Conservation (phyloP, 2,329 filamentous ascomycete species). For the Penicillium sp. region DNA sequence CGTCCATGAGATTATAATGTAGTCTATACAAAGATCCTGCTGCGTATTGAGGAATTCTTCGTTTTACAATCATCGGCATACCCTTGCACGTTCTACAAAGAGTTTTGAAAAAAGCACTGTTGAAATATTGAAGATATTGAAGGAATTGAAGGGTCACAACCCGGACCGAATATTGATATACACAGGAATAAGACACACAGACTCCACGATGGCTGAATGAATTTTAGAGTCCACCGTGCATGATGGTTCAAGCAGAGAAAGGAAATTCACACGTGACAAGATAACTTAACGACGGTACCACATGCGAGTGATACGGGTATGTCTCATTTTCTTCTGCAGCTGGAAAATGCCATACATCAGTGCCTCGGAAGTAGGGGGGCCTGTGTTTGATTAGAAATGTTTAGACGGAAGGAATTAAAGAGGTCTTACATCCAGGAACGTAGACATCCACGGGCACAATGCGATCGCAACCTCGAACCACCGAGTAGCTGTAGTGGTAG, state of each 20-base stretch:
- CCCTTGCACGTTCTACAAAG: background rate
- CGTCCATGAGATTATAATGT: background rate
- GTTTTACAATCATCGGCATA: background rate
- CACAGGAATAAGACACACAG: constrained; percentile 23
- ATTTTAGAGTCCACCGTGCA: constrained; percentile 18
- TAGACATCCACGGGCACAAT: constrained; percentile 84
- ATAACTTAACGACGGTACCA: constrained; percentile 53
- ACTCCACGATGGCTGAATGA: constrained; percentile 21
- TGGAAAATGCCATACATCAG: constrained; percentile 71
- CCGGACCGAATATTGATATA: constrained; percentile 18
- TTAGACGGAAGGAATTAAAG: background rate
- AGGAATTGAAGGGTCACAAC: background rate
- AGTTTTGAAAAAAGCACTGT: background rate
- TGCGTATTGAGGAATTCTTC: background rate
- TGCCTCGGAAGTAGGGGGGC: constrained; percentile 56
- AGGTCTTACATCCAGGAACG: constrained; percentile 73
- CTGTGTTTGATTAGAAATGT: constrained; percentile 25
- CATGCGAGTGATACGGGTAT: constrained; percentile 57
- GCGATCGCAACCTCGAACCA: constrained; percentile 73
- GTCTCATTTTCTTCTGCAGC: constrained; percentile 75
- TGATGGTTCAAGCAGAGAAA: constrained; percentile 11
- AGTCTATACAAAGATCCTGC: background rate
- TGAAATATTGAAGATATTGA: background rate
- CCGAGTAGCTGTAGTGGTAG: constrained; percentile 84
- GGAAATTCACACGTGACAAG: constrained; percentile 3